These are phyloP conservation scores for Isoetes engelmannii DNA, from an alignment of 83 land plant genomes.

Conservation along the genomic window DNA sequence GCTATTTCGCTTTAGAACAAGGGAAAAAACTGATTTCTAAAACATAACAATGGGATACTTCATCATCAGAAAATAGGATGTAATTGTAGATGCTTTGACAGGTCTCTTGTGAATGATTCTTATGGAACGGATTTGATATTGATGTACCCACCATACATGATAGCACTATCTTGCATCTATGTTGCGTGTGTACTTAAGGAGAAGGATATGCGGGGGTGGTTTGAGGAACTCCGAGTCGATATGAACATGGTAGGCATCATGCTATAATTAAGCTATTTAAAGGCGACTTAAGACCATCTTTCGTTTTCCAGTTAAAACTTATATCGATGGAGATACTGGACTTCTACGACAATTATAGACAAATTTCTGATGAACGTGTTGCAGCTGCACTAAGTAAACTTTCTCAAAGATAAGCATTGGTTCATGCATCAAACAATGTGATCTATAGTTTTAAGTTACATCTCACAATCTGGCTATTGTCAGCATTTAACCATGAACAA, in stretches of 20 bases:
- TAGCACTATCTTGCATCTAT: constrained; percentile 90
- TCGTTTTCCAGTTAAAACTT: constrained; percentile 63
- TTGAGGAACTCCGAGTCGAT: constrained; percentile 94
- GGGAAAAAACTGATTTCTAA: too few species aligned
- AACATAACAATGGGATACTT: too few species aligned
- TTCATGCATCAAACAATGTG: too few species aligned
- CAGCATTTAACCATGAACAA: too few species aligned
- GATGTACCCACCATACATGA: constrained; percentile 87
- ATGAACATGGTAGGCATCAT: constrained; percentile 78
- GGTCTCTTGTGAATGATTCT: constrained; percentile 89
- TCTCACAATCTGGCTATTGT: too few species aligned
- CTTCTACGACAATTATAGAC: constrained; percentile 61
- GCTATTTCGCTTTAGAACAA: too few species aligned
- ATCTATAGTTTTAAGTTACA: too few species aligned
- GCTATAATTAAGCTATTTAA: background rate
- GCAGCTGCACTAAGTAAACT: constrained; percentile 56
- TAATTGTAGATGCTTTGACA: constrained; percentile 14
- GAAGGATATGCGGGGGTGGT: constrained; percentile 78
- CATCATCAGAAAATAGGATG: too few species aligned
- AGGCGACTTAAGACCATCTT: background rate
- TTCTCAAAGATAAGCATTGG: constrained; percentile 19
- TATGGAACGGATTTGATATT: constrained; percentile 87
- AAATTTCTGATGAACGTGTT: constrained; percentile 54
- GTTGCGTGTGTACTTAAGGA: constrained; percentile 78
- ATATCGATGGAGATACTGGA: constrained; percentile 90